Evolutionary conservation across 257 asterid genomes (phyloP), one percentile per base, ranked within the genome.

Genomic region (Solanum chmielewskii): DNA sequence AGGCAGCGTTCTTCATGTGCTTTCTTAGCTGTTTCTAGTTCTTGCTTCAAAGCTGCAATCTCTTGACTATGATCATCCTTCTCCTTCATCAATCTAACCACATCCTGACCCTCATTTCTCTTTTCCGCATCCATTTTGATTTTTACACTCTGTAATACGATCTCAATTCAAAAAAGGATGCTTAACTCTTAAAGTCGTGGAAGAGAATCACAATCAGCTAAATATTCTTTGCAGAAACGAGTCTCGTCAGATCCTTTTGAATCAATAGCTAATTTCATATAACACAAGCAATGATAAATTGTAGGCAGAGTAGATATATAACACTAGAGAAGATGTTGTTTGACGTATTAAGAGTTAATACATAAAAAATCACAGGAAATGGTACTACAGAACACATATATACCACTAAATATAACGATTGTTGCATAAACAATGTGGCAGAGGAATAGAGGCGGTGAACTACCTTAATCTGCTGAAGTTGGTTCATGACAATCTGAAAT

Each of bases 391-490:
- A 25, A n/a, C 45, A 12, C 39, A 77, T 25, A 77, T n/a, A 1
- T 41, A 76, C 29, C 29, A 9, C 56, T 76, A n/a, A 41, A 41
- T 76, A 42, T 7, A 76, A 8, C 25, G 60, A 76, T 76, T 4
- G 7, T 77, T 14, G 62, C 9, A 14, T 9, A 44, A 44, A 77
- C 62, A 77, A 25, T 42, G 83, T 45, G n/a, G 62, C 83, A n/a
- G 39, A 25, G 23, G 13, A 77, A 77, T 69, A 52, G 3, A 70
- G 39, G 83, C 62, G 78, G 83, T 45, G 35, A 18, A 47, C 81
- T 92, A 94, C 97, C 98, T 94, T 94, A 84, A 89, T 87, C 86
- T 91, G 96, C 89, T 92, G 95, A 42, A 91, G 92, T 90, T 94
- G 96, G 89, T 92, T 93, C 94, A 76, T 92, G 66, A 95, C 93